These are phyloP conservation scores for Fusarium tricinctum DNA, from an alignment of 2,329 filamentous ascomycete species.

Conservation along the genomic window DNA sequence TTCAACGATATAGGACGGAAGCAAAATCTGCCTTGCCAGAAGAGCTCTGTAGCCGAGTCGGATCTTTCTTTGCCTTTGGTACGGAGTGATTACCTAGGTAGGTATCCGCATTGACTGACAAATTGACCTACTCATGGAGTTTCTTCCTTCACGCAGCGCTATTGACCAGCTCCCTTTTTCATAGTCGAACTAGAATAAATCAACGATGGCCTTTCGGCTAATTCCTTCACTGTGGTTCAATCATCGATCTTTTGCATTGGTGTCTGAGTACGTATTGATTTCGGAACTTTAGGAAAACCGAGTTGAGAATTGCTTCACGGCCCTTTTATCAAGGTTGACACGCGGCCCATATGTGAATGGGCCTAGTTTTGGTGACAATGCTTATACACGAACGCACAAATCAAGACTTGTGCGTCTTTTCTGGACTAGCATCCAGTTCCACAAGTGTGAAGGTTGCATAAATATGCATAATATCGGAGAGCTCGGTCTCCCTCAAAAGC, in stretches of 20 bases:
- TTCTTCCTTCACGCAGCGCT: constrained; percentile 10
- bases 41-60: constrained; percentile 7
- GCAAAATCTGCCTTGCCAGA: constrained; percentile 28
- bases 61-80: constrained; percentile 16
- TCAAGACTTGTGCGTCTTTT: constrained; percentile 23
- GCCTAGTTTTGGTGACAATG: constrained; percentile 24
- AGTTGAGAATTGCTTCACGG: constrained; percentile 36
- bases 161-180: constrained; percentile 21
- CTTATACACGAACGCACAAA: constrained; percentile 20
- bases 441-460: not conserved
- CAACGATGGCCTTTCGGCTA: not conserved
- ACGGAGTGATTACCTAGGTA: not conserved
- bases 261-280: constrained; percentile 7
- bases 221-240: not conserved
- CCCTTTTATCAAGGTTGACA: constrained; percentile 41
- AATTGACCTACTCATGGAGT: constrained; percentile 25
- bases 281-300: constrained; percentile 21
- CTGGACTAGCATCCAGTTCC: not conserved
- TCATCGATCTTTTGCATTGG: constrained; percentile 24
- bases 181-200: not conserved
- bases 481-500: not conserved
- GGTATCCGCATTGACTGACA: not conserved
- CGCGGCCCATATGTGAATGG: constrained; percentile 29
- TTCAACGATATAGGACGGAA: too few species aligned
- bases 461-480: not conserved